Evolutionary conservation across 2,329 filamentous ascomycete species (phyloP).

Genomic region (Didymella sp.): DNA sequence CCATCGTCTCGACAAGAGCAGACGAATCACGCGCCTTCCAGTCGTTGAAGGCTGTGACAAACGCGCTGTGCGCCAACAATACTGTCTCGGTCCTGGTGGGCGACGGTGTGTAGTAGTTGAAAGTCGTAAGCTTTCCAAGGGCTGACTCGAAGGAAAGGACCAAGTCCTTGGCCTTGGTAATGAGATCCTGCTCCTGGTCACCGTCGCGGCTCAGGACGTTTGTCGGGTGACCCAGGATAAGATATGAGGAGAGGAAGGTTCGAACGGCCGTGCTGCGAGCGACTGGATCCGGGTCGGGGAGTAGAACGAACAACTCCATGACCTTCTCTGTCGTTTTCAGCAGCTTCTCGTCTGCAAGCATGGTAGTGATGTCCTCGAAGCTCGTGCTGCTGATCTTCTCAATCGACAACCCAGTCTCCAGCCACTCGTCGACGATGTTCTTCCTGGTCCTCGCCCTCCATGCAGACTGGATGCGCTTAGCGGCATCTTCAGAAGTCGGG

Average conservation of each 20-base stretch:
- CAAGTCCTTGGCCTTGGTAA: slow-evolving; percentile 78
- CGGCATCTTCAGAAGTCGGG: slow-evolving; percentile 68
- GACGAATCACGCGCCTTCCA: slow-evolving; percentile 85
- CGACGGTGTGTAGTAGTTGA: slow-evolving; percentile 72
- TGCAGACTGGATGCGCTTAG: slow-evolving; percentile 70
- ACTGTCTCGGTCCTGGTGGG: slow-evolving; percentile 68
- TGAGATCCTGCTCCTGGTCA: slow-evolving; percentile 72
- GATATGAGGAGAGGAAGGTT: slow-evolving; percentile 79
- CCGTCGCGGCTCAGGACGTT: slow-evolving; percentile 79
- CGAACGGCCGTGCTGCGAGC: slow-evolving; percentile 71
- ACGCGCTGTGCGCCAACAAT: slow-evolving; percentile 73
- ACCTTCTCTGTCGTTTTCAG: slow-evolving; percentile 70
- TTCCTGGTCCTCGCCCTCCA: slow-evolving; percentile 69
- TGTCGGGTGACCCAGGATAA: slow-evolving; percentile 79
- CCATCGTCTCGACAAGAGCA: slow-evolving; percentile 80
- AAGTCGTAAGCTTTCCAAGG: slow-evolving; percentile 68
- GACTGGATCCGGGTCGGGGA: slow-evolving; percentile 63
- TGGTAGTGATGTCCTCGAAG: slow-evolving; percentile 75
- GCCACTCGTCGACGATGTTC: slow-evolving; percentile 69
- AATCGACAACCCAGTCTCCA: slow-evolving; percentile 70
- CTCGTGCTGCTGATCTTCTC: slow-evolving; percentile 72
- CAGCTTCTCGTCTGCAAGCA: slow-evolving; percentile 72
- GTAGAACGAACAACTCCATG: slow-evolving; percentile 71
- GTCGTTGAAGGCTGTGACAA: slow-evolving; percentile 79
- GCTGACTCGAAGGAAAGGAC: slow-evolving; percentile 80